These are phyloP conservation scores for Nyssa sinensis DNA, from an alignment of 148 eudicot genomes.

Conservation along the genomic window DNA sequence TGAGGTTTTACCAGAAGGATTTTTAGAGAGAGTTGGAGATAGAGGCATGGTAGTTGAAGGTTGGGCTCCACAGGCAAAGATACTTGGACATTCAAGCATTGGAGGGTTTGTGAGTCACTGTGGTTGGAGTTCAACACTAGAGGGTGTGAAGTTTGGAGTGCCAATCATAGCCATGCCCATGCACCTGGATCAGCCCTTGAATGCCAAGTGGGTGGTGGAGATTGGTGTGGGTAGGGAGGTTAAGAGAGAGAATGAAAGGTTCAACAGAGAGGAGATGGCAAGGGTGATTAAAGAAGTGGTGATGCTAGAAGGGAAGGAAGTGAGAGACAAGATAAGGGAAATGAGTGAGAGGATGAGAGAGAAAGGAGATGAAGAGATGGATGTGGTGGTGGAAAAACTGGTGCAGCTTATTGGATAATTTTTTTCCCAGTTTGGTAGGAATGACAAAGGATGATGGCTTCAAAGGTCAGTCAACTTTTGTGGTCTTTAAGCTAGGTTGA, in stretches of 20 bases:
- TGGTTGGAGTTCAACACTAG: constrained; percentile 7
- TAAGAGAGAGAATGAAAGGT: constrained; percentile 5
- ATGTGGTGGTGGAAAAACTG: not conserved
- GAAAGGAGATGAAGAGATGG: not conserved
- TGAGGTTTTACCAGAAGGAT: not conserved
- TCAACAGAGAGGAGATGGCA: not conserved
- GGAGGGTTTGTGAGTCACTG: too few species aligned
- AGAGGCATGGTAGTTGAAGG: constrained; percentile 1
- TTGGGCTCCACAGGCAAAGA: constrained; percentile 10
- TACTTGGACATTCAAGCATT: not conserved
- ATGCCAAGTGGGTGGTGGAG: constrained; percentile 8
- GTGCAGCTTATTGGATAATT: not conserved
- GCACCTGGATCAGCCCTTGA: constrained; percentile 9
- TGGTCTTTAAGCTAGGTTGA: too few species aligned
- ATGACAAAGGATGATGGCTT: too few species aligned
- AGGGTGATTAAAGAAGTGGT: not conserved
- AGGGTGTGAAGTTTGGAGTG: not conserved
- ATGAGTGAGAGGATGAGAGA: not conserved
- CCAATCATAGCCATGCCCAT: constrained; percentile 12
- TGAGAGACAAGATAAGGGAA: not conserved
- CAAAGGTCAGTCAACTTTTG: too few species aligned
- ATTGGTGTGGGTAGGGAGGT: not conserved
- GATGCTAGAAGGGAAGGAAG: not conserved
- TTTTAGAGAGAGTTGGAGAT: not conserved
- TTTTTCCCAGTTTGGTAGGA: too few species aligned